Evolutionary conservation across 768 basidiomycete genomes (phyloP).

Genomic region (Amanita rimosa): DNA sequence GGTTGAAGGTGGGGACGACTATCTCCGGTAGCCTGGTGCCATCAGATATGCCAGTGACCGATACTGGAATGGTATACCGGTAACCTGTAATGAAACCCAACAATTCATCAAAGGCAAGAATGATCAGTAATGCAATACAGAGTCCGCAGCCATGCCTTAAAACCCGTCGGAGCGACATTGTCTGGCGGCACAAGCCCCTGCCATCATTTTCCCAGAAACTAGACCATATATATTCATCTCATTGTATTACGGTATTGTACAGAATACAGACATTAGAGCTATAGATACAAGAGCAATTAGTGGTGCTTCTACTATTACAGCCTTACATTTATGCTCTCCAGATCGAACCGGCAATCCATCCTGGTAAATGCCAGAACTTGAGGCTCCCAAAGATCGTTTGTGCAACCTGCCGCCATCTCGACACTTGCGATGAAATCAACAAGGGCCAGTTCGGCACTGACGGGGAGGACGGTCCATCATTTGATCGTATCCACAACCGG

Average conservation of each 20-base stretch:
- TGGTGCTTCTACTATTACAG: no score
- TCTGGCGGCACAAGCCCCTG: no score
- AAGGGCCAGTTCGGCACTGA: neutral
- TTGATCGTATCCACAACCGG: slow-evolving; percentile 10
- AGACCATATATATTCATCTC: no score
- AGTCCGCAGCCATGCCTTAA: neutral
- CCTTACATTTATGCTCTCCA: neutral
- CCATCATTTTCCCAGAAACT: no score
- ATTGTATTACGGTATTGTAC: no score
- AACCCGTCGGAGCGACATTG: neutral
- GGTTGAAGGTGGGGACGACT: neutral
- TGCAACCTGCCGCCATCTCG: neutral
- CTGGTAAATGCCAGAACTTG: neutral
- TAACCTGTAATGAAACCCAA: neutral
- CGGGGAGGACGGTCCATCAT: neutral
- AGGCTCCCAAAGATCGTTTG: neutral
- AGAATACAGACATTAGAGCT: neutral
- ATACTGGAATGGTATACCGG: neutral
- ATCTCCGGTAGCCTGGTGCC: no score
- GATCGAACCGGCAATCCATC: neutral
- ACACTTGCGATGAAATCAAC: neutral
- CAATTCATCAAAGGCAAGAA: neutral
- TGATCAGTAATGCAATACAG: neutral
- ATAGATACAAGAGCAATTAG: neutral
- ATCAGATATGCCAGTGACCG: no score